phyloP scores from a whole-genome alignment of 2,329 filamentous ascomycete genomes.

The Sordariomycetes sp. region DNA sequence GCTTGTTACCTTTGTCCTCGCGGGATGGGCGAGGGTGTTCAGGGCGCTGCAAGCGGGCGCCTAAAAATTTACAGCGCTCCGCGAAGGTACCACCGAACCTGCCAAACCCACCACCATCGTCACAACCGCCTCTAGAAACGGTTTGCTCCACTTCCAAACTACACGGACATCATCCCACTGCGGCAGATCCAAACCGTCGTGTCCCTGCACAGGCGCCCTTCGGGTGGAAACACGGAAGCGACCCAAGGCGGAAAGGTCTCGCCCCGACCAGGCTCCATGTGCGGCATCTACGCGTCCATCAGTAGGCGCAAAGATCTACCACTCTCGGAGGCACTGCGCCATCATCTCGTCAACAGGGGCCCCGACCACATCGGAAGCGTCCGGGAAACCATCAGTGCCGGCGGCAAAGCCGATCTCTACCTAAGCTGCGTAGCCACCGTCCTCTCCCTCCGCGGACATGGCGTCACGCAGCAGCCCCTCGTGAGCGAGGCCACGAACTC shows the following conservation, averaged over 20 bases:
- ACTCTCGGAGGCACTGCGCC: constrained; percentile 15
- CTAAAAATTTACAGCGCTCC: too few species aligned
- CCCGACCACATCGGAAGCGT: constrained; percentile 42
- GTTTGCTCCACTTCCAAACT: too few species aligned
- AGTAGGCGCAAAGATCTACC: constrained; percentile 1
- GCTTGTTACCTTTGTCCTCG: too few species aligned
- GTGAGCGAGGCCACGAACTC: constrained; percentile 37
- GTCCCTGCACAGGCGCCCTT: neutral
- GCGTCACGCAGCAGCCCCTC: constrained; percentile 62
- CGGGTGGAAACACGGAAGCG: neutral
- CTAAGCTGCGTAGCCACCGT: constrained; percentile 71
- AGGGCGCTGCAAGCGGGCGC: too few species aligned
- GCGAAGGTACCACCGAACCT: too few species aligned
- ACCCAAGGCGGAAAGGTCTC: neutral
- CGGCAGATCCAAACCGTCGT: neutral
- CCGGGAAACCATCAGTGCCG: constrained; percentile 13
- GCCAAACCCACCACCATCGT: too few species aligned
- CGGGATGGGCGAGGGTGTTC: too few species aligned
- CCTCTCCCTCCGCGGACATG: constrained; percentile 70
- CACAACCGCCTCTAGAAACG: too few species aligned
- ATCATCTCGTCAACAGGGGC: constrained; percentile 39
- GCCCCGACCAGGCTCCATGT: constrained; percentile 2
- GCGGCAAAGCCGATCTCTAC: constrained; percentile 17
- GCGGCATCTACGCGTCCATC: constrained; percentile 8
- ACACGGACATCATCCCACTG: neutral